Evolutionary conservation across 1,284 basidiomycete genomes (phyloP), one percentile per base, ranked within the genome.

Genomic region (Ceratobasidium sp.): DNA sequence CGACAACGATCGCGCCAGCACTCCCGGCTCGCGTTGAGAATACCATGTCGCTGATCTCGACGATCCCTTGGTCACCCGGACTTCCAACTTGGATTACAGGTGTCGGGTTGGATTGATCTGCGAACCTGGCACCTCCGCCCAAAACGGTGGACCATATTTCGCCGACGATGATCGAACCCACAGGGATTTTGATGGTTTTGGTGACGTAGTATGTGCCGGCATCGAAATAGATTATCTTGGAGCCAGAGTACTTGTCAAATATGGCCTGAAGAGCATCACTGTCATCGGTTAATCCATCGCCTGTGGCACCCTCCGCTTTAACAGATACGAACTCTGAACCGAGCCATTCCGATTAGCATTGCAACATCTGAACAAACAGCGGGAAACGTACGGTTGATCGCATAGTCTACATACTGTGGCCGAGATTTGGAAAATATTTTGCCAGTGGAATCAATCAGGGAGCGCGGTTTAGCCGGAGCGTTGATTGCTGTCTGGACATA

Each of bases 71-170:
- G 1, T 85, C 85, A 32, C 84, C 83, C 14, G 28, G 52, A 57
- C 16, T 10, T 32, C 90, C 90, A 12, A 87, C 88, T 76, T 83
- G 82, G 59, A 92, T 83, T 46, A 90, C 87, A 16, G 83, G 83
- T 50, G 79, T 79, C 1, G 91, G 90, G 72, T 81, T 85, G 72
- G 83, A 81, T 71, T 83, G 80, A 75, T 89, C 81, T 59, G 84
- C 77, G 82, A 93, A 94, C 0, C 78, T 80, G 14, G 80, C 75
- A 0, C 92, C 92, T 32, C 82, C 83, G 1, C 88, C 92, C 57
- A 91, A 85, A 72, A 94, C 87, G 21, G 87, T 86, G 0, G 90
- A 85, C 90, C 90, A 93, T 0, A 87, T 88, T 78, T 94, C 92
- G 36, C 92, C 92, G 8, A 90, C 85, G 39, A 93, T 82, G 55